Evolutionary conservation across 192 early-diverging fungal genomes (phyloP).

Genomic region (Backusella liffmaniae): DNA sequence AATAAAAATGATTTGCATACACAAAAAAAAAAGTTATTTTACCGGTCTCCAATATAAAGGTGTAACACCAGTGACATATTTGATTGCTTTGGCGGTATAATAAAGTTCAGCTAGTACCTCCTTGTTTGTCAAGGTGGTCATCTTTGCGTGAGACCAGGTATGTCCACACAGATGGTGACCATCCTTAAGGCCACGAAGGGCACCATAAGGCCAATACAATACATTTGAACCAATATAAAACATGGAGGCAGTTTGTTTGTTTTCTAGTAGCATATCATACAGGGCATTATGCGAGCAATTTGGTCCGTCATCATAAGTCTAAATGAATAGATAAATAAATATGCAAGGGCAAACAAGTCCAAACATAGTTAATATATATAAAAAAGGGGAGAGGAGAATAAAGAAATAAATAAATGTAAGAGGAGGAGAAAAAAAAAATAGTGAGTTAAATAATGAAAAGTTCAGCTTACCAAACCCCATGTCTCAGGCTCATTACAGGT

Average conservation of each 20-base stretch:
- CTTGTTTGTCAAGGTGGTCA: conserved; percentile 47
- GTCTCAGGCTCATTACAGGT: conserved; percentile 37
- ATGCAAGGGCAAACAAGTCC: neutral
- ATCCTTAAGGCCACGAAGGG: conserved; percentile 43
- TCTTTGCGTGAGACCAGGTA: conserved; percentile 58
- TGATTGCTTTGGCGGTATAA: conserved; percentile 47
- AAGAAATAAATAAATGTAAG: neutral
- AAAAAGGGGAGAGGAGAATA: neutral
- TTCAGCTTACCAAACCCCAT: conserved; percentile 36
- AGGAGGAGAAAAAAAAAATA: neutral
- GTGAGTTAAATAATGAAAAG: neutral
- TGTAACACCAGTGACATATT: conserved; percentile 38
- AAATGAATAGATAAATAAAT: neutral
- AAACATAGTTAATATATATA: neutral
- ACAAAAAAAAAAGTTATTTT: neutral
- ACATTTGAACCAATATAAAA: conserved; percentile 64
- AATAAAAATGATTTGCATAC: neutral
- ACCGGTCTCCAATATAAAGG: conserved; percentile 37
- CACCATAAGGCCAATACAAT: conserved; percentile 42
- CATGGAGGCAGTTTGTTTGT: conserved; percentile 58
- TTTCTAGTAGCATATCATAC: conserved; percentile 40
- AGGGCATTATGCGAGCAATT: conserved; percentile 42
- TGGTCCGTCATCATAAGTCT: conserved; percentile 67
- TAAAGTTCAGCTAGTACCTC: conserved; percentile 57
- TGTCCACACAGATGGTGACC: conserved; percentile 63